Percentiles rank a stretch among this genome's conserved stretches.
These are phyloP conservation scores for Rhazya stricta DNA, from an alignment of 257 asterid genomes.

Conservation along the genomic window DNA sequence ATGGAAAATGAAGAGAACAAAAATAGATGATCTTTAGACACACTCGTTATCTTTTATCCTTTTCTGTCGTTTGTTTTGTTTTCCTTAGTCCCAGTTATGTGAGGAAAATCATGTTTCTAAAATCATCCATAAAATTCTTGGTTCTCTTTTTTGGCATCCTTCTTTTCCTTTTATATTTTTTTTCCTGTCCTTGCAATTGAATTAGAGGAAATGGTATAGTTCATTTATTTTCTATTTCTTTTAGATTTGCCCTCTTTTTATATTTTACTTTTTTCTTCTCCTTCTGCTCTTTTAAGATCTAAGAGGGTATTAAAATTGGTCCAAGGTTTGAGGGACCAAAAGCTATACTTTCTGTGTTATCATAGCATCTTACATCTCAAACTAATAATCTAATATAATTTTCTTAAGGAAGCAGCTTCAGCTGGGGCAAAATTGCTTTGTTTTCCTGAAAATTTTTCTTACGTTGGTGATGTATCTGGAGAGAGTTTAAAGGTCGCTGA, in stretches of 20 bases:
- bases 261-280: background rate
- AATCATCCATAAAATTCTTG: background rate
- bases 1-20: background rate
- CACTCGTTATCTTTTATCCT: too few relatives aligned
- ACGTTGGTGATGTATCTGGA: constrained; percentile 61
- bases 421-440: constrained; percentile 91
- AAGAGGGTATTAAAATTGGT: background rate
- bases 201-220: background rate
- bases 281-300: background rate
- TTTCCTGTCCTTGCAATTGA: background rate
- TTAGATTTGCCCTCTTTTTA: too few relatives aligned
- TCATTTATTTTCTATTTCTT: background rate
- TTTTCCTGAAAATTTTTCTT: constrained; percentile 92
- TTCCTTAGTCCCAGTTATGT: background rate
- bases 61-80: too few relatives aligned
- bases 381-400: constrained; percentile 17
- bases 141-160: background rate
- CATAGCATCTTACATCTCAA: background rate
- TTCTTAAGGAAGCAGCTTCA: constrained; percentile 65
- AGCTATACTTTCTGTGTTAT: background rate
- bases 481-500: constrained; percentile 77
- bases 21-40: background rate
- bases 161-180: background rate
- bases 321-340: too few relatives aligned
- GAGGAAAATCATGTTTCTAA: background rate